These are phyloP conservation scores for Leccinum subtestaceum DNA, from an alignment of 768 basidiomycete species.

Conservation along the genomic window DNA sequence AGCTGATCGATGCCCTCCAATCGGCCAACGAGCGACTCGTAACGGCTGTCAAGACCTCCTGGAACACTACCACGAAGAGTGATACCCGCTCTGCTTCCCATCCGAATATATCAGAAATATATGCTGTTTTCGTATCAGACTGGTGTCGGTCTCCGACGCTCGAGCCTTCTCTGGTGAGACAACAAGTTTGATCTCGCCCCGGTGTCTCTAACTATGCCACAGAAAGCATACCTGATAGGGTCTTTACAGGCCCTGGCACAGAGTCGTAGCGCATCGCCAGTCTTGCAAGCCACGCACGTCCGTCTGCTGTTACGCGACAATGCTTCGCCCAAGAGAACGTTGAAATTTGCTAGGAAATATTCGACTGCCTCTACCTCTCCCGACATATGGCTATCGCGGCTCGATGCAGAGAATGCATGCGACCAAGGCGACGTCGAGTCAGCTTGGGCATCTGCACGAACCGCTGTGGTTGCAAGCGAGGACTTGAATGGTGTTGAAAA, in stretches of 20 bases:
- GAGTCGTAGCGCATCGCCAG: constrained; percentile 17
- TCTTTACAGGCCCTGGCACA: constrained; percentile 40
- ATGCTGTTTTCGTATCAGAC: constrained; percentile 44
- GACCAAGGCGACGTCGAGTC: constrained; percentile 25
- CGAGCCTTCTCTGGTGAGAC: constrained; percentile 32
- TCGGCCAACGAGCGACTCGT: constrained; percentile 30
- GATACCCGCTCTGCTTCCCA: constrained; percentile 18
- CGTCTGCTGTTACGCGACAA: constrained; percentile 31
- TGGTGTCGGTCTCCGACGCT: constrained; percentile 41
- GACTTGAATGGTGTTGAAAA: constrained; percentile 30
- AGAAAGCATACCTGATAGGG: constrained; percentile 56
- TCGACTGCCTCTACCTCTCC: constrained; percentile 39
- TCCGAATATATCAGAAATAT: constrained; percentile 35
- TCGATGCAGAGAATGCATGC: constrained; percentile 42
- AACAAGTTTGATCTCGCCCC: neutral
- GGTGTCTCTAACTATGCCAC: constrained; percentile 1
- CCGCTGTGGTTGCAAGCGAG: constrained; percentile 25
- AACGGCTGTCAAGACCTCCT: constrained; percentile 30
- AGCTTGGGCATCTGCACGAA: constrained; percentile 47
- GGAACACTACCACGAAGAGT: constrained; percentile 6
- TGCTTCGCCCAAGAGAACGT: constrained; percentile 32
- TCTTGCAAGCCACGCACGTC: constrained; percentile 37
- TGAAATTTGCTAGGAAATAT: constrained; percentile 46
- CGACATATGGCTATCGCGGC: constrained; percentile 51
- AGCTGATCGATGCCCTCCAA: constrained; percentile 29